Base-by-base conservation (phyloP, 495 filamentous ascomycete species). In the Annulohypoxylon stygium region DNA sequence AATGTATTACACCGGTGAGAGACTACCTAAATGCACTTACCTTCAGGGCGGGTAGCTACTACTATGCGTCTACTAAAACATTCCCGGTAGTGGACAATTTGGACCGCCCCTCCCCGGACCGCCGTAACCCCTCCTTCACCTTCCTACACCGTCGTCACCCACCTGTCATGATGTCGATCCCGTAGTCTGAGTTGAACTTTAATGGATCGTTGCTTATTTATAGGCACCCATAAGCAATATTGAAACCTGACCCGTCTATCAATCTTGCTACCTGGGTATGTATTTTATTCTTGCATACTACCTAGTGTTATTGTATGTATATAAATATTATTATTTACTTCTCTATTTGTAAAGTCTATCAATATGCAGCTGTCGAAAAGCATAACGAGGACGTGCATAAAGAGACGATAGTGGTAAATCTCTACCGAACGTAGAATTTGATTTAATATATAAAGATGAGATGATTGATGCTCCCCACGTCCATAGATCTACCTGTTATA, bases 61-160 rank as follows among this genome's bases (percentile, higher is more conserved):
- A 30, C 30, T 4, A 30, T 30, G 30, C 30, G 30, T 6, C 30
- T 3, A n/a, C 16, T 70, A 45, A 45, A 60, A 58, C 48, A 59
- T 67, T 60, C 61, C 66, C 60, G 41, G 33, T 73, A 66, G 59
- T 68, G 45, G 73, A 61, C 60, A 73, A 59, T 61, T 54, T 47
- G 73, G 73, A 65, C 65, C 61, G 64, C 59, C 51, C 51, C 58
- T 43, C 36, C 48, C 50, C 50, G 50, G 20, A 33, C 4, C 4
- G 11, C 45, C 12, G 48, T 23, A 57, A 48, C 61, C 70, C 74
- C 69, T 67, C 54, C 67, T 66, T 60, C 59, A 71, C 67, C 70
- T 71, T 73, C 59, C 60, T 41, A 62, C 61, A 59, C 67, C 75
- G 71, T 55, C 71, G 70, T 61, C 71, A 75, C 61, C 48, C 63